A percentile compares a stretch with the other conserved stretches of the same genome.
Conservation (phyloP, 192 early-diverging fungal genomes). For the Physocladia obscura region DNA sequence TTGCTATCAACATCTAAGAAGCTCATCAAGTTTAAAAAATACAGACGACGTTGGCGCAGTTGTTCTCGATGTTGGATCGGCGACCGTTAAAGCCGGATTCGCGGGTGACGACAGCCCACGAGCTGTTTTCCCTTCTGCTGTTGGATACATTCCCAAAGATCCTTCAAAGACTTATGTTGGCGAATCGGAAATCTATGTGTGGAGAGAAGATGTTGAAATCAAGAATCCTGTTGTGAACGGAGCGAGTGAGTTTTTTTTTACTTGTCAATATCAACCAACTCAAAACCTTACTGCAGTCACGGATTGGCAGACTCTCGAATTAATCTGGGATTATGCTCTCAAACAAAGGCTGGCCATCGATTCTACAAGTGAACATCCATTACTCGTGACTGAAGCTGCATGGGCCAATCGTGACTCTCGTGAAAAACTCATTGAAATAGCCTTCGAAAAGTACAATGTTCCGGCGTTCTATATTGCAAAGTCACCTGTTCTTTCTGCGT, state of each 20-base stretch:
- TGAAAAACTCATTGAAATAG: conserved; percentile 85
- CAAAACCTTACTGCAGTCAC: conserved; percentile 54
- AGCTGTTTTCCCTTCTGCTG: conserved; percentile 78
- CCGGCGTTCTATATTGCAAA: conserved; percentile 94
- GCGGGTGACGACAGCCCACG: conserved; percentile 96
- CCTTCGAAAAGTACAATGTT: conserved; percentile 89
- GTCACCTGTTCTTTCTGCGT: conserved; percentile 88
- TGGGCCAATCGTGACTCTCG: conserved; percentile 85
- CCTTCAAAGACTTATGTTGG: conserved; percentile 44
- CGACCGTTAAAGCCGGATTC: conserved; percentile 87
- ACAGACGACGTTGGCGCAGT: conserved; percentile 90
- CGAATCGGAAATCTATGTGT: conserved; percentile 46
- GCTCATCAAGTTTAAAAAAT: not conserved
- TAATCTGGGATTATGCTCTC: conserved; percentile 87
- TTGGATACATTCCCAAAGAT: conserved; percentile 52
- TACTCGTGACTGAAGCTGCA: conserved; percentile 87
- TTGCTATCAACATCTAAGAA: not conserved
- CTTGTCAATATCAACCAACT: not conserved
- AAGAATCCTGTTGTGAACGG: conserved; percentile 83
- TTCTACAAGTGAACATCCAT: conserved; percentile 80
- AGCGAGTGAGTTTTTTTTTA: conserved; percentile 53
- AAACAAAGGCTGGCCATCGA: conserved; percentile 67
- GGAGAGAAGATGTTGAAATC: conserved; percentile 80
- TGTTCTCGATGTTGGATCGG: conserved; percentile 89
- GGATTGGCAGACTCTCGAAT: conserved; percentile 93